Base-by-base conservation (phyloP, 2,329 filamentous ascomycete species). In the Moelleriella libera region DNA sequence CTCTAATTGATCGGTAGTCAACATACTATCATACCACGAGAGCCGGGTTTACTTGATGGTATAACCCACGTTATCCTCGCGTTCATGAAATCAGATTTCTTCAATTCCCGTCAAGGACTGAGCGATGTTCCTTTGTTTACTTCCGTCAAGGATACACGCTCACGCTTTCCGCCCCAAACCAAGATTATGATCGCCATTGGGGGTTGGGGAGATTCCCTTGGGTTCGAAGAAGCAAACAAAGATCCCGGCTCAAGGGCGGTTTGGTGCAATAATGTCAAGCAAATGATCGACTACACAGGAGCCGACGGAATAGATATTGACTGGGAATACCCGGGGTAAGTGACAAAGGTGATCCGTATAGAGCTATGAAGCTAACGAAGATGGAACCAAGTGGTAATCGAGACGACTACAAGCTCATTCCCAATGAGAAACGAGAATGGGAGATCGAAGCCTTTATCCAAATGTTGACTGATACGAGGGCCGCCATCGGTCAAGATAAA, bases 101-200 rank as follows among this genome's bases (percentile, higher is more conserved):
- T 81, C 63, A 77, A 76, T 50, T 58, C 63, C 4, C 63, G 63
- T 2, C 43, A 62, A 9, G 50, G 56, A 0, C 61, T 63, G 1
- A 52, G 58, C 4, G 48, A 57, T 4, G 78, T 72, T 63, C 70
- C 73, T 0, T 60, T 82, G 5, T 80, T 80, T 54, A 74, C 70
- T 4, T 68, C 67, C 2, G 67, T 81, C 2, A 56, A 60, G 3
- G 58, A 67, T 10, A 67, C 72, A 11, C 73, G 78, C 5, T 49
- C 57, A 14, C 63, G 68, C 47, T 78, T 82, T 50, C 62, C 62
- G 6, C 50, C 62, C 0, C 68, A 67, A 30, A 80, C 80, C 21
- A 80, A 83, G 53, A 63, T 88, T 28, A 73, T 83, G 66, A 71
- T 88, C 39, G 82, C 84, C 21, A 78, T 88, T 52, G 84, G 84